Percentiles rank a stretch among this genome's conserved stretches.
phyloP scores from a whole-genome alignment of 2,329 filamentous ascomycete genomes.

The Colletotrichum cereale region DNA sequence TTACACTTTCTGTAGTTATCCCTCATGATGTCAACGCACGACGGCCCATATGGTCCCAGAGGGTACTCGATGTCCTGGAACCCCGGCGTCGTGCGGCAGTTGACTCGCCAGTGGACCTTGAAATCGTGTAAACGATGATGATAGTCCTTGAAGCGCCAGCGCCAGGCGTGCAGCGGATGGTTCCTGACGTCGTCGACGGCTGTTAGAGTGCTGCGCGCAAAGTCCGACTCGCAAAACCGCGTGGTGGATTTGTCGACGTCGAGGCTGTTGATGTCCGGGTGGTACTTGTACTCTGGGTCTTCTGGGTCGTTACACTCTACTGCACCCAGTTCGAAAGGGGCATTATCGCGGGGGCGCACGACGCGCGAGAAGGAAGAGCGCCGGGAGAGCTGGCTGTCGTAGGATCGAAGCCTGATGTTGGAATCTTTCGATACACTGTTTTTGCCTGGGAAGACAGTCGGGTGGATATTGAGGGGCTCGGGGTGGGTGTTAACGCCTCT shows the following conservation, averaged over 20 bases:
- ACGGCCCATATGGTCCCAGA: not conserved
- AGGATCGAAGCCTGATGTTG: not conserved
- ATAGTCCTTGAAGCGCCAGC: slow-evolving; percentile 1
- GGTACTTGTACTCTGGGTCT: not conserved
- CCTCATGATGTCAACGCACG: not conserved
- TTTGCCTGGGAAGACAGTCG: not conserved
- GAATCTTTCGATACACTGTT: too few species aligned
- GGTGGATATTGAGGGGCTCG: not conserved
- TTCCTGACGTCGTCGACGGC: not conserved
- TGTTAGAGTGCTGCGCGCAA: not conserved
- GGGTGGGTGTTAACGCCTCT: too few species aligned
- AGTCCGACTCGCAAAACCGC: not conserved
- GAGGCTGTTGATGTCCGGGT: not conserved
- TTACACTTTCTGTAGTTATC: not conserved
- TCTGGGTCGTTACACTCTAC: not conserved
- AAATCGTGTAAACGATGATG: too few species aligned
- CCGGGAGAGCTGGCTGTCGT: slow-evolving; percentile 47
- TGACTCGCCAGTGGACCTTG: slow-evolving; percentile 10
- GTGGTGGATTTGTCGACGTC: not conserved
- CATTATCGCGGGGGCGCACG: not conserved
- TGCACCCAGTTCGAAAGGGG: not conserved
- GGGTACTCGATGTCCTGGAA: not conserved
- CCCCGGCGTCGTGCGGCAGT: not conserved
- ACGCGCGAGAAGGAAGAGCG: not conserved
- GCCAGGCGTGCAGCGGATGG: slow-evolving; percentile 6